Base-by-base conservation (phyloP, 73 alveolate genomes). In the Breviolum minutum region DNA sequence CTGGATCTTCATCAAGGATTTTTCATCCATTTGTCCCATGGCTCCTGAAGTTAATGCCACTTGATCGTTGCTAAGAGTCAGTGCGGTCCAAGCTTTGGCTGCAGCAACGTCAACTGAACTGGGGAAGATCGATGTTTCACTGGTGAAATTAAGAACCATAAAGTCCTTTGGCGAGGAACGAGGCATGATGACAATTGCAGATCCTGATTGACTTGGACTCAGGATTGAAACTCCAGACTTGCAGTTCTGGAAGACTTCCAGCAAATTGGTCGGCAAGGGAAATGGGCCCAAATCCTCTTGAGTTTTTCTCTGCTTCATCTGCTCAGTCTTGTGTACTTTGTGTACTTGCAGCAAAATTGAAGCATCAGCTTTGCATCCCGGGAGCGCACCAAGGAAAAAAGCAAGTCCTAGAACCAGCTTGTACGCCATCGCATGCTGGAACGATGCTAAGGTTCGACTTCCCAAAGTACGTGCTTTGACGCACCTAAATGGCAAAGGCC, bases 401-500 rank as follows among this genome's bases (percentile, higher is more conserved):
- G 86, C 63, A 20, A 29, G 86, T 29, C 16, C 5, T n/a, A 77
- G 14, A 77, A 20, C 63, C 63, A 29, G 86, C 86, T 29, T 60
- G 86, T 20, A n/a, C 86, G n/a, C 86, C 86, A 77, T 77, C 7
- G 86, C 19, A 8, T 29, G 86, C 8, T 20, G 86, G 54, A 40
- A 40, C 54, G 54, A 40, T 40, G 54, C n/a, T 29, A 12, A 20
- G 61, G 86, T 77, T 77, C 86, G 63, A 29, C 63, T 77, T 77
- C 86, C 63, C 11, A n/a, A 76, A 76, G 85, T 61, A 8, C 86
- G 86, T 77, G 14, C 86, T 77, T 77, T 77, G 86, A 77, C 86
- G 86, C 12, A 77, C 86, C 27, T n/a, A n/a, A n/a, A n/a, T 77
- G 63, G 29, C 54, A 40, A 40, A 73, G 7, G 32, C 22, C 17